phyloP scores from a whole-genome alignment of 805 yeast genomes.

The Zygosaccharomyces gambellarensis region DNA sequence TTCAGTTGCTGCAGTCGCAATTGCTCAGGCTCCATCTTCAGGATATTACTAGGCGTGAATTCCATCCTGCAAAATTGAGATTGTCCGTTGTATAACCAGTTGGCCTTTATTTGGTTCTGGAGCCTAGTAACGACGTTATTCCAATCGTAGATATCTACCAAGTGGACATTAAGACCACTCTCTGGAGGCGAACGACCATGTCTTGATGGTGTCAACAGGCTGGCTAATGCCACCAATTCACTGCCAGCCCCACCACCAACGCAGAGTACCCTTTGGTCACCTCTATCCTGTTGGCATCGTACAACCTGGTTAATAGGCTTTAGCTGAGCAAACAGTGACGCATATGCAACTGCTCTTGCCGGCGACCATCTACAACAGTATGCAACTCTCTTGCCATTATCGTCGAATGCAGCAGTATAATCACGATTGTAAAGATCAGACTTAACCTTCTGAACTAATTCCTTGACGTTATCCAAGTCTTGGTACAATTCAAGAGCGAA shows the following conservation, averaged over 20 bases:
- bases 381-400: constrained; percentile 60
- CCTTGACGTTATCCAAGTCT: constrained; percentile 16
- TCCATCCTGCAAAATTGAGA: constrained; percentile 31
- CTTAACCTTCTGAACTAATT: constrained; percentile 61
- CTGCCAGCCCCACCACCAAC: constrained; percentile 92
- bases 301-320: constrained; percentile 26
- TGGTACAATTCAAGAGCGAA: constrained; percentile 28
- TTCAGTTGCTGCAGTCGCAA: constrained; percentile 34
- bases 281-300: constrained; percentile 10
- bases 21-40: constrained; percentile 27
- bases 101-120: constrained; percentile 39
- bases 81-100: constrained; percentile 49
- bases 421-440: constrained; percentile 64
- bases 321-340: constrained; percentile 57
- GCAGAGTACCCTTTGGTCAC: constrained; percentile 43
- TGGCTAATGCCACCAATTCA: constrained; percentile 59
- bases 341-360: constrained; percentile 68
- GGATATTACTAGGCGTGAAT: constrained; percentile 37
- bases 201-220: constrained; percentile 45
- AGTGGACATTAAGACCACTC: constrained; percentile 35
- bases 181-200: constrained; percentile 19
- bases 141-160: constrained; percentile 84
- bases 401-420: constrained; percentile 63
- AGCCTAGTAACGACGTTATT: constrained; percentile 44
- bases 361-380: constrained; percentile 86